Base-by-base conservation (phyloP, 2,329 filamentous ascomycete species). In the Monosporascus sp. region DNA sequence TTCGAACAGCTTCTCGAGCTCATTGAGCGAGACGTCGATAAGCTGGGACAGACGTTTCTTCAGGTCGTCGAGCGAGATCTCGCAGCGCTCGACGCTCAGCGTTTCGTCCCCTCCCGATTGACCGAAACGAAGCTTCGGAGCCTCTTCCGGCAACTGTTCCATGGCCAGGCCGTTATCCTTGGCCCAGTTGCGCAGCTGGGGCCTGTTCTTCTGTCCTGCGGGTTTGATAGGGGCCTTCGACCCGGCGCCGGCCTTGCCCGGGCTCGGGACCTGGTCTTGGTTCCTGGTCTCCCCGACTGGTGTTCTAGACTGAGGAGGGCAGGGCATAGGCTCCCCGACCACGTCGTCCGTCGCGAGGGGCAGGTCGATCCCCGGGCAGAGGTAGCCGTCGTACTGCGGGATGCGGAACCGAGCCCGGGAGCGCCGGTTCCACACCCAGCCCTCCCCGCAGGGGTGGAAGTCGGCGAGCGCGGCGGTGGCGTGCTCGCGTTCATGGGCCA, bases 11-110 rank as follows among this genome's bases (percentile, higher is more conserved):
- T 49, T 56, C 51, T 68, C 64, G 8, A 68, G 48, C 49, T 68
- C 65, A 25, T 55, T 58, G 44, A 67, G 46, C 34, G 64, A 68
- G 8, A 66, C 61, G 1, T 61, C 65, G 14, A 68, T 58, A 24
- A 68, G 58, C 34, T 54, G 54, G 9, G 65, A 67, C 14, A 68
- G 54, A 36, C 66, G 54, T 48, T 56, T 62, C 50, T 65, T 60
- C n/a, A 68, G 57, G 53, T 68, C 66, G 22, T 68, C 65, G 2
- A 68, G 52, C 20, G 63, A 66, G 48, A 65, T 65, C 56, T 68
- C 66, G 22, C 54, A 38, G 22, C 49, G 53, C 24, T 57, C 57
- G 22, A 57, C 54, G 44, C 54, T 55, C 14, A 27, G 44, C n/a
- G 48, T 31, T 9, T 49, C 27, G 41, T 18, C 39, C 57, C 47